A percentile compares a stretch with the other conserved stretches of the same genome.
Conservation (phyloP, 1,284 basidiomycete genomes). For the Ceratobasidium sp. region DNA sequence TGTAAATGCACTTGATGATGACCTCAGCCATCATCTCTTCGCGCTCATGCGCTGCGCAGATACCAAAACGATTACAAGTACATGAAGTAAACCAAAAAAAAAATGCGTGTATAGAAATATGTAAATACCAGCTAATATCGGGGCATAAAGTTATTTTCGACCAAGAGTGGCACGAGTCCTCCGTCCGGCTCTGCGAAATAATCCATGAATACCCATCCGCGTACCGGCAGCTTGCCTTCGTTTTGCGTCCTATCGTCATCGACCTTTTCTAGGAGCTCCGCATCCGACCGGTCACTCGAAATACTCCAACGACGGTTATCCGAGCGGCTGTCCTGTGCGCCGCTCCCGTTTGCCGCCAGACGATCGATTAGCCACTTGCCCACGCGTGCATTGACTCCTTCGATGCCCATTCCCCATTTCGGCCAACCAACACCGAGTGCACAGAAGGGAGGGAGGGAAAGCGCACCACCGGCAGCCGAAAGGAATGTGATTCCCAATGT, state of each 20-base stretch:
- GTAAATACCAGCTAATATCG: background rate
- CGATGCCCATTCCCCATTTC: constrained; percentile 70
- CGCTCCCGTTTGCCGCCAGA: constrained; percentile 48
- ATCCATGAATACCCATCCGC: constrained; percentile 77
- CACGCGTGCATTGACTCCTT: constrained; percentile 80
- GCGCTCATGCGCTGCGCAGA: background rate
- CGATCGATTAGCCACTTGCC: constrained; percentile 69
- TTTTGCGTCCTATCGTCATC: constrained; percentile 18
- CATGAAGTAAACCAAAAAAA: background rate
- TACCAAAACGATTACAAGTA: background rate
- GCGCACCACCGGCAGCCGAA: constrained; percentile 16
- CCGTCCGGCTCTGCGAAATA: constrained; percentile 65
- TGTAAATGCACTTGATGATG: constrained; percentile 15
- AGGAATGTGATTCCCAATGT: constrained; percentile 38
- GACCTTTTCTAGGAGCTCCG: constrained; percentile 41
- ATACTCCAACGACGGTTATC: constrained; percentile 1
- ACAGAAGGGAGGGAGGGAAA: constrained; percentile 73
- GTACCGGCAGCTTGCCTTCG: constrained; percentile 51
- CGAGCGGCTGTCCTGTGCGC: constrained; percentile 24
- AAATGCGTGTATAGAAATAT: background rate
- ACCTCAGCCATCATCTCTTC: background rate
- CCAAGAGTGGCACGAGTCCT: constrained; percentile 65
- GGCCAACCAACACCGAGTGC: constrained; percentile 85
- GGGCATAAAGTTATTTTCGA: constrained; percentile 68
- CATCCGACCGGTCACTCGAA: background rate